Conservation (phyloP, 768 basidiomycete species). For the Suillus spraguei region DNA sequence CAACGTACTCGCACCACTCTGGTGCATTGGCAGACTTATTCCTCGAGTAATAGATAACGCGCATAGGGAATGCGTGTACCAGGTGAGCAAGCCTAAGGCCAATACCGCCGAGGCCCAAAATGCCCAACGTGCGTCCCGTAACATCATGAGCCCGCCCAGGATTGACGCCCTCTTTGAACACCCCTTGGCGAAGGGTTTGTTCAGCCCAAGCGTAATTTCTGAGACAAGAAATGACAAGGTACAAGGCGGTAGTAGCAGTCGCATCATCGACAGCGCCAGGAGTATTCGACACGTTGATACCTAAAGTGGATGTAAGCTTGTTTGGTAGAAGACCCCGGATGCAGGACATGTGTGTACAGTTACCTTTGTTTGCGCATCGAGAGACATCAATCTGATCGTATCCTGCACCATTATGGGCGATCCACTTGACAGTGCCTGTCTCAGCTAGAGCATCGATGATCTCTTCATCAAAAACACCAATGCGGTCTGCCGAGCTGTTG, state of each 20-base stretch:
- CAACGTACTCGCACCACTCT: conserved; percentile 77
- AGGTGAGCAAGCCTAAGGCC: conserved; percentile 71
- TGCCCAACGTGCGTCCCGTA: conserved; percentile 67
- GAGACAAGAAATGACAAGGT: conserved; percentile 76
- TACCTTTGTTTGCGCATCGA: conserved; percentile 73
- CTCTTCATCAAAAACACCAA: conserved; percentile 82
- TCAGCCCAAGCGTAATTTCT: conserved; percentile 75
- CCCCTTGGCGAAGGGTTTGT: conserved; percentile 46
- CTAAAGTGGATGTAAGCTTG: conserved; percentile 16
- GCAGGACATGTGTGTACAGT: conserved; percentile 8
- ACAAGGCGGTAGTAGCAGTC: conserved; percentile 87
- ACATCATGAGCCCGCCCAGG: conserved; percentile 60
- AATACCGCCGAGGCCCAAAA: conserved; percentile 80
- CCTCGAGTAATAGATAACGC: conserved; percentile 79
- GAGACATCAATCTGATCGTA: conserved; percentile 87
- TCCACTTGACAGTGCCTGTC: conserved; percentile 67
- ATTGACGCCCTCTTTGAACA: conserved; percentile 61
- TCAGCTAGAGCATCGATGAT: conserved; percentile 67
- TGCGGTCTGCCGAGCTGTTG: conserved; percentile 61
- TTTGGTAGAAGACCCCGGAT: not conserved
- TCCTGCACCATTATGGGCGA: conserved; percentile 91
- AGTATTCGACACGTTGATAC: conserved; percentile 81
- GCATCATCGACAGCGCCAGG: conserved; percentile 90
- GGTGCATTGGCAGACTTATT: conserved; percentile 60
- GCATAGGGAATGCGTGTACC: conserved; percentile 85